Evolutionary conservation across 2,329 filamentous ascomycete species (phyloP).

Genomic region (Penicillium sp.): DNA sequence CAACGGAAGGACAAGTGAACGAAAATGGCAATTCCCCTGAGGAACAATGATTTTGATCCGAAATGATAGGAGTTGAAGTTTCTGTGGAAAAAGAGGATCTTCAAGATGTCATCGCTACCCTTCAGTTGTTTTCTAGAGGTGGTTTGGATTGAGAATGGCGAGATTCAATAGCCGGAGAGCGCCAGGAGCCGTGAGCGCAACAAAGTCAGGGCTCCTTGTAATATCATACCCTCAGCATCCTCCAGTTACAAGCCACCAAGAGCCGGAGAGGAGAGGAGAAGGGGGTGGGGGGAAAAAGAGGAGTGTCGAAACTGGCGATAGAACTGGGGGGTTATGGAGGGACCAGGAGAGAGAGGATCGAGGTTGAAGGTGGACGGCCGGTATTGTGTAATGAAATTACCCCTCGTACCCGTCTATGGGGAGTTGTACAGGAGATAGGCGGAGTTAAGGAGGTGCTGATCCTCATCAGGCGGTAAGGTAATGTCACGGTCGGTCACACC

Average conservation of each 20-base stretch:
- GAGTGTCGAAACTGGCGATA: slow-evolving; percentile 24
- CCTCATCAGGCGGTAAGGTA: slow-evolving; percentile 13
- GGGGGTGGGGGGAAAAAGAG: slow-evolving; percentile 10
- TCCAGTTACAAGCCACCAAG: slow-evolving; percentile 12
- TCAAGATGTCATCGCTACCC: slow-evolving; percentile 32
- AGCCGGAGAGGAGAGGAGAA: not conserved
- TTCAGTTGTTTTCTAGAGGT: slow-evolving; percentile 18
- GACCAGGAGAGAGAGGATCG: slow-evolving; percentile 19
- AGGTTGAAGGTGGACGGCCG: slow-evolving; percentile 20
- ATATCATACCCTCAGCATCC: slow-evolving; percentile 43
- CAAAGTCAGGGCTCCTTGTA: slow-evolving; percentile 38
- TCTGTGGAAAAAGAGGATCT: slow-evolving; percentile 17
- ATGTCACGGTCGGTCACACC: slow-evolving; percentile 12
- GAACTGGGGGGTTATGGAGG: slow-evolving; percentile 15
- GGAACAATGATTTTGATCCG: slow-evolving; percentile 16
- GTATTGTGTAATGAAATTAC: slow-evolving; percentile 23
- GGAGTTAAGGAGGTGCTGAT: slow-evolving; percentile 1
- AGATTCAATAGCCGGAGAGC: slow-evolving; percentile 29
- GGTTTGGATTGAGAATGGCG: slow-evolving; percentile 8
- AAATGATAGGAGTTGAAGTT: slow-evolving; percentile 10
- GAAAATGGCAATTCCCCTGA: slow-evolving; percentile 12
- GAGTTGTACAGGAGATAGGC: not conserved
- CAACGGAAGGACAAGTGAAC: slow-evolving; percentile 23
- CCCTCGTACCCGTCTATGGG: not conserved
- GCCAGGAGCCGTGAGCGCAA: slow-evolving; percentile 44